Base-by-base conservation (phyloP, 73 alveolate genomes). In the Paramecium pentaurelia region DNA sequence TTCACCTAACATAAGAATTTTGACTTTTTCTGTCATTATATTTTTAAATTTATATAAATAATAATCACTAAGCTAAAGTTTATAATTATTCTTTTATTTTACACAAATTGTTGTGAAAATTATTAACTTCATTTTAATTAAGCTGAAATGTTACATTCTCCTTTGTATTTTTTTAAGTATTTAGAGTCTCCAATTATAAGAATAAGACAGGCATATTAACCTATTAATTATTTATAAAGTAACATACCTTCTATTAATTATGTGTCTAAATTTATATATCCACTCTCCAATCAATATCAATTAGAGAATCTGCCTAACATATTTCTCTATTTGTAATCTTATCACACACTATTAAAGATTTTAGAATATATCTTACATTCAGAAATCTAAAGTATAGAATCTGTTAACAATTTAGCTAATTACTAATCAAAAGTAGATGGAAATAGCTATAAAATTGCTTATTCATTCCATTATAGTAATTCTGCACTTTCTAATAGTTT, bases 1-100 rank as follows among this genome's bases (percentile, higher is more conserved):
- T 45, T 96, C 99, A 6, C 99, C 99, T 45, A 89, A 71, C 77
- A 83, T 71, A 6, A 89, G 83, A 49, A 89, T 89, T 71, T 89
- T 89, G 34, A 89, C 92, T 20, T n/a, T 73, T 14, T 73, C 87
- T 38, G 38, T 3, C 87, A 73, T 73, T 73, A 37, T 28, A 28
- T 64, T 64, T 64, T 64, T 60, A 64, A 64, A 64, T 32, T 64
- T 64, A 64, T 64, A 32, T 64, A 64, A 30, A 51, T 54, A 54
- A n/a, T 32, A 80, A 34, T 80, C 91, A 80, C 58, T 80, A 25
- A 25, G 91, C 73, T 20, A 80, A 47, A 32, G 91, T 45, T 80
- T 42, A 25, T 47, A 80, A 49, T 49, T 80, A 47, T 47, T 80
- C 91, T 64, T 80, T 80, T 38, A 80, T 80, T 49, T 80, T 80